Percentiles rank a stretch among this genome's conserved stretches.
These are phyloP conservation scores for Urtica urens DNA, from an alignment of 306 rosid species.

Conservation along the genomic window DNA sequence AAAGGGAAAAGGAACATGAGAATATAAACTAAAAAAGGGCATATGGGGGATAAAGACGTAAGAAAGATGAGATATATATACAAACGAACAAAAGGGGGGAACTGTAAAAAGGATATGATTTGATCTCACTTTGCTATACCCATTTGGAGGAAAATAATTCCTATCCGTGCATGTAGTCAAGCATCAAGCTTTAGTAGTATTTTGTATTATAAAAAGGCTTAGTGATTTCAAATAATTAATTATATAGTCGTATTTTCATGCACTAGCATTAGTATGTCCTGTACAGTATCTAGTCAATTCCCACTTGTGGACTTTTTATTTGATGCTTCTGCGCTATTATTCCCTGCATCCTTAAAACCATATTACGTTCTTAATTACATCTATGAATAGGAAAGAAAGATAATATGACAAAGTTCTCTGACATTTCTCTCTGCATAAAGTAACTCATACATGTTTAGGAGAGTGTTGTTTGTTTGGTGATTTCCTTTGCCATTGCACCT, in stretches of 20 bases:
- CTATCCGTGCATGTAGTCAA: slow-evolving; percentile 7
- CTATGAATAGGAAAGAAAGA: background rate
- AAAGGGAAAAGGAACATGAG: slow-evolving; percentile 20
- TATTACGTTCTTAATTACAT: background rate
- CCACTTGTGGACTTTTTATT: slow-evolving; percentile 4
- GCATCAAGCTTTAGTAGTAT: slow-evolving; percentile 7
- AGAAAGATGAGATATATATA: slow-evolving; percentile 12
- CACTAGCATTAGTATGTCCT: background rate
- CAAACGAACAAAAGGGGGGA: slow-evolving; percentile 22
- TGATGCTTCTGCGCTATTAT: background rate
- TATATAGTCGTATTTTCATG: background rate
- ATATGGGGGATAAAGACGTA: slow-evolving; percentile 12
- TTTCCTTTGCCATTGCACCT: slow-evolving; percentile 18
- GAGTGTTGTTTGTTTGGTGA: slow-evolving; percentile 4
- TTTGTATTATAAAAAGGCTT: background rate
- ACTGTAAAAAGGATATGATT: slow-evolving; percentile 23
- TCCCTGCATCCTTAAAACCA: background rate
- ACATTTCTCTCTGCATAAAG: background rate
- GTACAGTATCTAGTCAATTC: slow-evolving; percentile 7
- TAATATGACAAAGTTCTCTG: slow-evolving; percentile 6
- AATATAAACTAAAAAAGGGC: slow-evolving; percentile 37
- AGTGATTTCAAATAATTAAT: background rate
- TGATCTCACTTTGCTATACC: slow-evolving; percentile 6
- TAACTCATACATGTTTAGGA: background rate
- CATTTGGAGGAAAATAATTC: slow-evolving; percentile 2